Evolutionary conservation across 768 basidiomycete species (phyloP).

Genomic region (Rhizopogon rudus): DNA sequence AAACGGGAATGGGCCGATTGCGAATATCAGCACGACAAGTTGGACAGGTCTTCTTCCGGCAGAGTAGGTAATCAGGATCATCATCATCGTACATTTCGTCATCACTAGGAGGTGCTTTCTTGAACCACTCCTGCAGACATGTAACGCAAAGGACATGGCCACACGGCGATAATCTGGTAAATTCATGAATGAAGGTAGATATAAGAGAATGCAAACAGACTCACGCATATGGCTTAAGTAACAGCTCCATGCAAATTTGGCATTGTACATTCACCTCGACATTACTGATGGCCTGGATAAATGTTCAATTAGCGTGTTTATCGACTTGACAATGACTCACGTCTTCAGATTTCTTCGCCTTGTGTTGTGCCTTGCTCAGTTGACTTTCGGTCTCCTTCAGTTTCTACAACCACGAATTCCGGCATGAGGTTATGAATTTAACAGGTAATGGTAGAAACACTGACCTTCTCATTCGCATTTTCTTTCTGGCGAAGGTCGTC

Average conservation of each 20-base stretch:
- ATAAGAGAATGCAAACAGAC: constrained; percentile 24
- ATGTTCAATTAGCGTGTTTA: background rate
- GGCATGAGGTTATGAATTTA: background rate
- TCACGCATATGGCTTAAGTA: constrained; percentile 63
- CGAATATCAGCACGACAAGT: constrained; percentile 57
- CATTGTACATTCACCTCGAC: constrained; percentile 63
- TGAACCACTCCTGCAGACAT: constrained; percentile 78
- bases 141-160: constrained; percentile 72
- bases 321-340: constrained; percentile 27
- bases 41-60: constrained; percentile 67
- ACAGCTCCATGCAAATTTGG: constrained; percentile 73
- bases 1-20: constrained; percentile 62
- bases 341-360: constrained; percentile 51
- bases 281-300: constrained; percentile 41
- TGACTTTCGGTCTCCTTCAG: constrained; percentile 43
- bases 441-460: background rate
- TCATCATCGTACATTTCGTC: constrained; percentile 40
- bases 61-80: constrained; percentile 42
- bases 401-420: constrained; percentile 22
- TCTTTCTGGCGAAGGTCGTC: constrained; percentile 48
- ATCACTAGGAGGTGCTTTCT: constrained; percentile 50
- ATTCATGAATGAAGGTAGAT: constrained; percentile 6
- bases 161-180: constrained; percentile 60
- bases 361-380: constrained; percentile 39
- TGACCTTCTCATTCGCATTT: constrained; percentile 32